Base-by-base conservation (phyloP, 345 rosid genomes). In the Aquilaria sinensis region DNA sequence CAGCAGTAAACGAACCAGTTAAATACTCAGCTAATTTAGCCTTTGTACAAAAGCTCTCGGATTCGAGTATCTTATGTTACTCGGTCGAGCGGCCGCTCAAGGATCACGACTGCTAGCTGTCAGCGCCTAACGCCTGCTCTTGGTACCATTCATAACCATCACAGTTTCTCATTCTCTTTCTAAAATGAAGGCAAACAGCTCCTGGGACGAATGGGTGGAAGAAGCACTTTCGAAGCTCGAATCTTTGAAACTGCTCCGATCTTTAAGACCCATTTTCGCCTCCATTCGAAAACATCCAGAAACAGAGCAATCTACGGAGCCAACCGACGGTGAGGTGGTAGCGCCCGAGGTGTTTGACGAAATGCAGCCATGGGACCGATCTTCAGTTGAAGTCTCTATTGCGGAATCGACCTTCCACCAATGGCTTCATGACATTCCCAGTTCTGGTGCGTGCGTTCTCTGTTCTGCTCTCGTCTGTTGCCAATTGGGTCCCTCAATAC, bases 341-440 rank as follows among this genome's bases (percentile, higher is more conserved):
- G 43, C 31, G 9, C 76, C 72, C 72, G 65, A 90, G 77, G 86
- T 86, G 78, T 90, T 90, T 80, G 85, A 85, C 34, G 67, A 75
- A 78, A 70, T 93, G 89, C 80, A 71, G 62, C 83, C 67, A 12
- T 88, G 96, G 94, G 98, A 93, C 77, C 85, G 97, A 4, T 68
- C 74, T 62, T 79, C 97, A 0, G 89, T 93, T 11, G 84, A 88
- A 62, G 79, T 90, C 55, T 75, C 82, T 12, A 78, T 93, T 31
- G 77, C 92, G 5, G 72, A 74, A 37, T 56, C 83, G 67, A 90
- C 97, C 6, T 88, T 82, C 65, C 78, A 58, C n/a, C 73, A 74
- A 43, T 93, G 96, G 98, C 85, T 93, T 67, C 92, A 73, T 46
- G 92, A 93, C 49, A 71, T 81, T 65, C 96, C 94, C 66, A 84